phyloP scores from a whole-genome alignment of 2,329 filamentous ascomycete genomes.

The Epichloe sylvatica region DNA sequence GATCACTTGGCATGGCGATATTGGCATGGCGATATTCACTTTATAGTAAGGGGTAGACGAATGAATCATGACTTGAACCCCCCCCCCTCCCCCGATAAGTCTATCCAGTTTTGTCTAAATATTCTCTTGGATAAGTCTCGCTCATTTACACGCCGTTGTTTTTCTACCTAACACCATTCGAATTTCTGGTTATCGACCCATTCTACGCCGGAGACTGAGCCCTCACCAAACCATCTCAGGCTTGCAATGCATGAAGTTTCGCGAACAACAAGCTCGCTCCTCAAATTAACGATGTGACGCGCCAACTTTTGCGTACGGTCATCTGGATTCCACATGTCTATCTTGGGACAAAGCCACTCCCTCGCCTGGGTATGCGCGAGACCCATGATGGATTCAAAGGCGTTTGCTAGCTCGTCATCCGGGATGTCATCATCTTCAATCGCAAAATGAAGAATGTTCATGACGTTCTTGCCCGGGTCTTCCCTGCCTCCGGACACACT shows the following conservation, averaged over 20 bases:
- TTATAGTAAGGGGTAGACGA: neutral
- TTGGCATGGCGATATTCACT: neutral
- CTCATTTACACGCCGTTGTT: neutral
- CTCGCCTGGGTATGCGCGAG: slow-evolving; percentile 57
- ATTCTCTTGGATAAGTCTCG: neutral
- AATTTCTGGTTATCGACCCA: slow-evolving; percentile 70
- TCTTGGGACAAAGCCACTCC: slow-evolving; percentile 53
- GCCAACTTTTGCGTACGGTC: slow-evolving; percentile 35
- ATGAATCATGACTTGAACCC: neutral
- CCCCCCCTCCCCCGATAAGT: too few relatives aligned
- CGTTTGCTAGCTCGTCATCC: slow-evolving; percentile 31
- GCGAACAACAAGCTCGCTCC: slow-evolving; percentile 37
- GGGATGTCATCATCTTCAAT: slow-evolving; percentile 39
- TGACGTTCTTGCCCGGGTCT: slow-evolving; percentile 44
- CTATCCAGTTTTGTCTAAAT: neutral
- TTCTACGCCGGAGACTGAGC: slow-evolving; percentile 38
- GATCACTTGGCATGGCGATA: neutral
- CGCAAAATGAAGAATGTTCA: slow-evolving; percentile 56
- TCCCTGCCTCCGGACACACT: slow-evolving; percentile 46
- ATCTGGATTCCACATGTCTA: slow-evolving; percentile 76
- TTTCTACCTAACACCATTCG: slow-evolving; percentile 51
- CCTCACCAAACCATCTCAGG: slow-evolving; percentile 55
- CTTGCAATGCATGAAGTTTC: slow-evolving; percentile 56
- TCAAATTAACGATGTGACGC: slow-evolving; percentile 29
- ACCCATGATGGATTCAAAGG: slow-evolving; percentile 48